Percentiles rank a stretch among this genome's conserved stretches.
Evolutionary conservation across 495 filamentous ascomycete species (phyloP).

Genomic region (Penicillium lividum): DNA sequence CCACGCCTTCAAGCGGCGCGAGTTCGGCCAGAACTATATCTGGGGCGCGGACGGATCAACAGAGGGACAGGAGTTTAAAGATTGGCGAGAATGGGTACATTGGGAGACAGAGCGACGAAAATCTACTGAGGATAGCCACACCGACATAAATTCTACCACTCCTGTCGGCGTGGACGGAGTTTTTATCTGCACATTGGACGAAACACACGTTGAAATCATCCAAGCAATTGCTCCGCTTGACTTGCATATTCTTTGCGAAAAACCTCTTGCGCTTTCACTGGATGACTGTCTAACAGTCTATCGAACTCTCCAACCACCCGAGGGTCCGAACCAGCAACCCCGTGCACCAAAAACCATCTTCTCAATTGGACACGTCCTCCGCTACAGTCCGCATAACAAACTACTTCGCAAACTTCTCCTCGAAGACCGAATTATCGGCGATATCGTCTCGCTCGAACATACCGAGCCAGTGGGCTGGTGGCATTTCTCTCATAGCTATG

Average conservation of each 20-base stretch:
- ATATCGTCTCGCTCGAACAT: slow-evolving; percentile 82
- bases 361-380: slow-evolving; percentile 76
- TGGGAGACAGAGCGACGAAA: slow-evolving; percentile 62
- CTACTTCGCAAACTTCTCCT: slow-evolving; percentile 75
- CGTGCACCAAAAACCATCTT: slow-evolving; percentile 49
- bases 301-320: slow-evolving; percentile 44
- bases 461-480: slow-evolving; percentile 94
- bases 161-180: slow-evolving; percentile 64
- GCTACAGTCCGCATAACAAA: slow-evolving; percentile 90
- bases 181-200: slow-evolving; percentile 87
- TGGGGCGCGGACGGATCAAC: slow-evolving; percentile 54
- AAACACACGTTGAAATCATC: slow-evolving; percentile 81
- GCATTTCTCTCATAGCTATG: slow-evolving; percentile 94
- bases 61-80: slow-evolving; percentile 60
- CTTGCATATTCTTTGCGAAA: slow-evolving; percentile 91
- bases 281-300: slow-evolving; percentile 75
- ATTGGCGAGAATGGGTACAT: slow-evolving; percentile 71
- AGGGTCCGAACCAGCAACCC: slow-evolving; percentile 6
- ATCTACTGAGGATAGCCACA: neutral
- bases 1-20: slow-evolving; percentile 68
- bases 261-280: slow-evolving; percentile 81
- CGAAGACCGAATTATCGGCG: slow-evolving; percentile 71
- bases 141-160: neutral
- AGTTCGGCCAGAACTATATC: slow-evolving; percentile 67
- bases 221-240: slow-evolving; percentile 64